Base-by-base conservation (phyloP, 345 rosid species). In the Durio zibethinus region DNA sequence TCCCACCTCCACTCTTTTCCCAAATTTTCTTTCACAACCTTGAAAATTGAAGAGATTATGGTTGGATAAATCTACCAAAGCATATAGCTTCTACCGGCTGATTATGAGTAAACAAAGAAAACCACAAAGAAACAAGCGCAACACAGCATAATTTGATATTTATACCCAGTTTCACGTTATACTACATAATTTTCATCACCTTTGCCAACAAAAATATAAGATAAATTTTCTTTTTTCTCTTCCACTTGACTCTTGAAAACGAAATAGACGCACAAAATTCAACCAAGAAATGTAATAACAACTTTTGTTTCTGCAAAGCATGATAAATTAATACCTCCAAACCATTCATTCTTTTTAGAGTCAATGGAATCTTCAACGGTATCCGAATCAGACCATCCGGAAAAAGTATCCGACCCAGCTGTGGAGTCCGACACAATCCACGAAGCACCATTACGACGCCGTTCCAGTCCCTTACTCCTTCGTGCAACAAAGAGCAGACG, bases 311-410 rank as follows among this genome's bases (percentile, higher is more conserved):
- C 12, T 23, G 29, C 42, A 9, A 5, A 43, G 71, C 62, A 47
- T 45, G 29, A 48, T 16, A 47, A 29, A 70, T 48, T 40, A 56
- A 73, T 86, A 94, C 98, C 98, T 89, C 87, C 86, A 54, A 86
- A 66, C 84, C 80, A 84, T 72, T 77, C 83, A 85, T 90, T 90
- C 89, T 77, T 88, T 77, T 76, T 81, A 18, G 81, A 77, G 80
- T 86, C 88, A 9, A 59, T 25, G 10, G 90, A 76, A 48, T 77
- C 82, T 2, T 76, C 87, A 15, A 60, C 86, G 25, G 61, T 76
- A 42, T 80, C 90, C 5, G 96, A 86, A 79, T 83, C 88, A 18
- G 87, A 79, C 98, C 99, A 91, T 3, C 97, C 99, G 45, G 94
- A 83, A 57, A 93, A 82, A 61, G 80, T 78, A 86, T 88, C 90